phyloP scores from a whole-genome alignment of 768 basidiomycete species.

The Hypholoma fasciculare region DNA sequence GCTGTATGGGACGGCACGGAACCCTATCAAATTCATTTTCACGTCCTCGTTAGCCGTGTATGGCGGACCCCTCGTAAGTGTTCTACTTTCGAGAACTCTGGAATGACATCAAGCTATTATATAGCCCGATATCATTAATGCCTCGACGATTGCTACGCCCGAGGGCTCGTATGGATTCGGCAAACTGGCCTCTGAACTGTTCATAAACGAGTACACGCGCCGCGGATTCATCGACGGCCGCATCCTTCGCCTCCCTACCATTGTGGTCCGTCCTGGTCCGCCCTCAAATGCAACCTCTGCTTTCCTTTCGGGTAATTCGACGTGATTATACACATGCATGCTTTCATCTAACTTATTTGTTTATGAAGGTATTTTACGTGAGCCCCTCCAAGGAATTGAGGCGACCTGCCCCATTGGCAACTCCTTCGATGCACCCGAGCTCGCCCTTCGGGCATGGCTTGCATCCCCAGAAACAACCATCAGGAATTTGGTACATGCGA shows the following conservation, averaged over 20 bases:
- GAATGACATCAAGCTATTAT: neutral
- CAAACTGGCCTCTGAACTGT: constrained; percentile 54
- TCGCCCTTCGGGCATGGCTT: constrained; percentile 50
- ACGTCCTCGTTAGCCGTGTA: constrained; percentile 62
- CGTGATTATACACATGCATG: neutral
- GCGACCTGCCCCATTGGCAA: constrained; percentile 55
- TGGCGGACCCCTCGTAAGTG: constrained; percentile 47
- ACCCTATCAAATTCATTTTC: constrained; percentile 53
- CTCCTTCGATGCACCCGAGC: constrained; percentile 39
- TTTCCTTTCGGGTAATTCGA: constrained; percentile 48
- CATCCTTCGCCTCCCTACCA: constrained; percentile 59
- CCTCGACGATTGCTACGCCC: constrained; percentile 52
- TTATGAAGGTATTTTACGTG: constrained; percentile 48
- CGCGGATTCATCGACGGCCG: constrained; percentile 59
- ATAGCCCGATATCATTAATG: constrained; percentile 42
- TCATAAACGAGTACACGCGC: constrained; percentile 61
- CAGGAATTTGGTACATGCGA: constrained; percentile 51
- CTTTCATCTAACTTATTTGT: neutral
- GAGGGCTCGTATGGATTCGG: constrained; percentile 58
- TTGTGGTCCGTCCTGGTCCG: constrained; percentile 54
- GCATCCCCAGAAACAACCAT: constrained; percentile 51
- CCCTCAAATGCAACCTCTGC: constrained; percentile 56
- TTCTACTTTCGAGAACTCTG: neutral
- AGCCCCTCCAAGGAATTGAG: constrained; percentile 51
- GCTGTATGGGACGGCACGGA: constrained; percentile 20